These are phyloP conservation scores for Quercus mongolica DNA, from an alignment of 306 rosid species.

Conservation along the genomic window DNA sequence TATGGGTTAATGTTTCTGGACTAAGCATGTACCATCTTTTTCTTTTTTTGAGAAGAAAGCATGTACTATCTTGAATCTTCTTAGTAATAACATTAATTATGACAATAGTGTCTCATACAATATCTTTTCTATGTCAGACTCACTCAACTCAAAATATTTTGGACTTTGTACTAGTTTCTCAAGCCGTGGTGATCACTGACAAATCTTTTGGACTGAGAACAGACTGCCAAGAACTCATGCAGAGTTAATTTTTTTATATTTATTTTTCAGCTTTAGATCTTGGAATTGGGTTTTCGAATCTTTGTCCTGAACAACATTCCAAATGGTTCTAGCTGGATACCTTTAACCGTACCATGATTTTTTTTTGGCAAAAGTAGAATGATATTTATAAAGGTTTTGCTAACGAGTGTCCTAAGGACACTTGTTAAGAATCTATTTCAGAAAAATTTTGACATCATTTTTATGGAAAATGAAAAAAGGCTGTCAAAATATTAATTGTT, in stretches of 20 bases:
- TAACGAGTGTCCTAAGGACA: fast-evolving
- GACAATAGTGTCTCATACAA: background rate
- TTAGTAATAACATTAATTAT: background rate
- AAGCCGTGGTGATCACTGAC: slow-evolving; percentile 3
- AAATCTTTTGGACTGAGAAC: slow-evolving; percentile 18
- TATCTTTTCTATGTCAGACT: background rate
- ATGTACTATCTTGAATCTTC: background rate
- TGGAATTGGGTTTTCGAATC: slow-evolving; percentile 32
- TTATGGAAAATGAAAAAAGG: too few species aligned
- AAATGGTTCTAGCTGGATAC: slow-evolving; percentile 45
- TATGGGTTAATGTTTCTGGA: background rate
- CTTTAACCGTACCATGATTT: slow-evolving; percentile 21
- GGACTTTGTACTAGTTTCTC: background rate
- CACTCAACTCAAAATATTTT: background rate
- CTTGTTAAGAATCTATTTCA: too few species aligned
- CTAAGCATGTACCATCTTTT: background rate
- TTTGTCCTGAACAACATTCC: slow-evolving; percentile 48
- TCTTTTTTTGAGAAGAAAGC: background rate
- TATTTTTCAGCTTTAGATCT: slow-evolving; percentile 21
- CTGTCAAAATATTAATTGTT: too few species aligned
- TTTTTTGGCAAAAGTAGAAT: background rate
- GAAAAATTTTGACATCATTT: too few species aligned
- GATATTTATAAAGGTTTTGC: background rate
- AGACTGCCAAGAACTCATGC: slow-evolving; percentile 10
- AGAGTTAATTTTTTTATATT: too few species aligned